Conservation (phyloP, 306 rosid genomes). For the Castanea crenata region DNA sequence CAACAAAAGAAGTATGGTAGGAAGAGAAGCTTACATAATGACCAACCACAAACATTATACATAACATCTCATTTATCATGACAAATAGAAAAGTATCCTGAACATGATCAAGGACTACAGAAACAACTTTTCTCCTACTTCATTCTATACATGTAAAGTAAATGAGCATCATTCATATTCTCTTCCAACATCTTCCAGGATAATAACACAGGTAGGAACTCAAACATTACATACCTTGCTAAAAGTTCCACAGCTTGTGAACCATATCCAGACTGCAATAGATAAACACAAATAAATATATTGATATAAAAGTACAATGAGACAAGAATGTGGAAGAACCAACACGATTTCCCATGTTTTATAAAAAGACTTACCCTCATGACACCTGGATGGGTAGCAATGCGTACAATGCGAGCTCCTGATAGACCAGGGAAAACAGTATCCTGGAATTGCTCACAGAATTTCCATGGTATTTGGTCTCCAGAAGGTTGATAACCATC, state of each 20-base stretch:
- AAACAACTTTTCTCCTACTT: background rate
- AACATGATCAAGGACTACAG: background rate
- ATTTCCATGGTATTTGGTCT: slow-evolving; percentile 96
- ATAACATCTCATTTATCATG: background rate
- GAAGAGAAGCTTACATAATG: background rate
- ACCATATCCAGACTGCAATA: slow-evolving; percentile 87
- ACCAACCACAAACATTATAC: background rate
- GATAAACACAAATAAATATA: slow-evolving; percentile 15
- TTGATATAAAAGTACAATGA: slow-evolving; percentile 1
- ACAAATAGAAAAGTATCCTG: background rate
- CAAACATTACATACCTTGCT: slow-evolving; percentile 62
- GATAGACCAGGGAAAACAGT: slow-evolving; percentile 82
- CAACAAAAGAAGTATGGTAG: background rate
- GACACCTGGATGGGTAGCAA: slow-evolving; percentile 95
- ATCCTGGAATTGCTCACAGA: slow-evolving; percentile 90
- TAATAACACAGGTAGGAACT: slow-evolving; percentile 11
- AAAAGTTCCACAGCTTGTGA: slow-evolving; percentile 95
- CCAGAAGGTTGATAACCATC: slow-evolving; percentile 84
- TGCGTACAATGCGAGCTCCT: slow-evolving; percentile 96
- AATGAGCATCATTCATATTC: background rate
- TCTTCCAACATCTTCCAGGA: background rate
- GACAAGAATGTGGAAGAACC: slow-evolving; percentile 17
- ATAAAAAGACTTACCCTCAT: slow-evolving; percentile 60
- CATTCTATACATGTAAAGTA: background rate
- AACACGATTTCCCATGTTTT: slow-evolving; percentile 9